A percentile compares a stretch with the other conserved stretches of the same genome.
These are phyloP conservation scores for Amphicarpaea edgeworthii DNA, from an alignment of 306 rosid species.

Conservation along the genomic window DNA sequence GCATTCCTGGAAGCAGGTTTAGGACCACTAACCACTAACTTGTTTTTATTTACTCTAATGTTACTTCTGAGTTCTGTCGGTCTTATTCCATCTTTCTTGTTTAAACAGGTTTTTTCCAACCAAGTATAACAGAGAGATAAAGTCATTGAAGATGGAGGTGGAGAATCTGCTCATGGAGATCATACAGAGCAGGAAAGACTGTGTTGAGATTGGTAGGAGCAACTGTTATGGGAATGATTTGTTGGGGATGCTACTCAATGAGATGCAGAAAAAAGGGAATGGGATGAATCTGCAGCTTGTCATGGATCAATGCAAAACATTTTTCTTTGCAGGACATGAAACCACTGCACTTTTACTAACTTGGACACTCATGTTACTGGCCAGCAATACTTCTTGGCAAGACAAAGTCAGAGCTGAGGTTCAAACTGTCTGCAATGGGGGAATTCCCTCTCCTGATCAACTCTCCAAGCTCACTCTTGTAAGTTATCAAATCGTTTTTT, in stretches of 20 bases:
- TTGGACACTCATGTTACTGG: conserved; percentile 90
- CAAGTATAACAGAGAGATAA: conserved; percentile 91
- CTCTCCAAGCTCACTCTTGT: conserved; percentile 82
- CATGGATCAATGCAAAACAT: conserved; percentile 97
- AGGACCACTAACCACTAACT: too few species aligned
- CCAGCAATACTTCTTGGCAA: conserved; percentile 83
- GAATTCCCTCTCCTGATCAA: conserved; percentile 67
- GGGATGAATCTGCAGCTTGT: conserved; percentile 73
- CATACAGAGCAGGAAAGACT: conserved; percentile 80
- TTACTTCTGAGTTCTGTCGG: conserved; percentile 21
- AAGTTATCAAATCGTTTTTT: conserved; percentile 18
- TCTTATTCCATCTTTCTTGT: conserved; percentile 20
- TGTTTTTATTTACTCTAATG: too few species aligned
- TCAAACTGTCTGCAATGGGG: conserved; percentile 63
- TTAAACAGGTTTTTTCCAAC: conserved; percentile 76
- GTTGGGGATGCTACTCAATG: conserved; percentile 81
- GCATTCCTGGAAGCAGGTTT: conserved; percentile 96
- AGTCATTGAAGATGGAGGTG: conserved; percentile 77
- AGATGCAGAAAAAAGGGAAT: conserved; percentile 66
- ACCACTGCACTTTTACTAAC: conserved; percentile 91
- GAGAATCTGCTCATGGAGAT: conserved; percentile 91
- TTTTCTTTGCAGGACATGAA: conserved; percentile 98
- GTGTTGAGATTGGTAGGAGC: conserved; percentile 89
- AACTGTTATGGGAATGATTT: conserved; percentile 80
- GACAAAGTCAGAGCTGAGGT: conserved; percentile 71